These are phyloP conservation scores for Eremochloa ophiuroides DNA, from an alignment of 176 grass and related monocot species.

Conservation along the genomic window DNA sequence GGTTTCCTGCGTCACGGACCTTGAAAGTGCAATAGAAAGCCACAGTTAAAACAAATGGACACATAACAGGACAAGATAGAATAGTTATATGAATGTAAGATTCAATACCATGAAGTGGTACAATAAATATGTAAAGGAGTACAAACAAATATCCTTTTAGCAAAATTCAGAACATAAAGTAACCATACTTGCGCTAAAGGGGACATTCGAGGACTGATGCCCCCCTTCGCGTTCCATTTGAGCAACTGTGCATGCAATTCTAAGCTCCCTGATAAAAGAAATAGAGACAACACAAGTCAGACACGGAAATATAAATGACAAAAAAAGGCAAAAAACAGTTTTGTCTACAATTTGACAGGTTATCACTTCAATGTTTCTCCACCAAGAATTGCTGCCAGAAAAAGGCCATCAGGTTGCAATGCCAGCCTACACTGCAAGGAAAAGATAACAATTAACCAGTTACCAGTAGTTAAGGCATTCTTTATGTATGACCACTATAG, in stretches of 20 bases:
- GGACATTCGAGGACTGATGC: slow-evolving; percentile 86
- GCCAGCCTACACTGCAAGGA: slow-evolving; percentile 74
- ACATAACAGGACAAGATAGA: background rate
- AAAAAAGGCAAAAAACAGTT: background rate
- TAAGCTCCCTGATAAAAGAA: slow-evolving; percentile 66
- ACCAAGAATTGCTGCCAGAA: slow-evolving; percentile 90
- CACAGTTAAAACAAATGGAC: background rate
- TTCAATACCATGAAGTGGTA: background rate
- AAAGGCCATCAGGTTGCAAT: slow-evolving; percentile 86
- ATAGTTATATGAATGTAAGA: background rate
- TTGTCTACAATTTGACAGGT: slow-evolving; percentile 10
- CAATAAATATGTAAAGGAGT: background rate
- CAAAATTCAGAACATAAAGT: slow-evolving; percentile 7
- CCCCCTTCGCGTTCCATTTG: slow-evolving; percentile 98
- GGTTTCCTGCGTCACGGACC: slow-evolving; percentile 94
- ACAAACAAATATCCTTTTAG: background rate
- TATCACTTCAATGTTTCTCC: slow-evolving; percentile 89
- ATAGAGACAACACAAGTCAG: slow-evolving; percentile 6
- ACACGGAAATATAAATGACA: background rate
- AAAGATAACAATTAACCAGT: slow-evolving; percentile 14
- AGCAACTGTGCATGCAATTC: slow-evolving; percentile 92
- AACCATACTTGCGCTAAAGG: slow-evolving; percentile 85
- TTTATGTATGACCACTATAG: background rate
- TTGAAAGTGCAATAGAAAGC: slow-evolving; percentile 33
- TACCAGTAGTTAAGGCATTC: slow-evolving; percentile 12